phyloP scores from a whole-genome alignment of 805 yeast species.

The Saccharomycopsis schoenii region DNA sequence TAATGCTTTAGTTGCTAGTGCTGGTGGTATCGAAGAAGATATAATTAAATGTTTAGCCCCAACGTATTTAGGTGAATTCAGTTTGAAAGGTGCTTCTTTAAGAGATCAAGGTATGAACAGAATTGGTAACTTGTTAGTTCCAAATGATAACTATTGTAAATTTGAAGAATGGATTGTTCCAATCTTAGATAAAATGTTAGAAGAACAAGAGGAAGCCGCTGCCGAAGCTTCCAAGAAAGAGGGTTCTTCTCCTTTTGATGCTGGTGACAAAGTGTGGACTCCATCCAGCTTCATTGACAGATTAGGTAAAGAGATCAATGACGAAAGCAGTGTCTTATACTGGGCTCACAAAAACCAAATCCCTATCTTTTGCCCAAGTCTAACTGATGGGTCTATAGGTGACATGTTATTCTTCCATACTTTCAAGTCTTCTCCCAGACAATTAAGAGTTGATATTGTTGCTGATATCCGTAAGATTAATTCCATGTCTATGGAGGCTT shows the following conservation, averaged over 20 bases:
- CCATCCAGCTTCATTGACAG: slow-evolving; percentile 91
- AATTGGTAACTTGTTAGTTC: slow-evolving; percentile 93
- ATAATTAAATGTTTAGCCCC: slow-evolving; percentile 94
- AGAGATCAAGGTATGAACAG: slow-evolving; percentile 96
- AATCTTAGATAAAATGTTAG: slow-evolving; percentile 71
- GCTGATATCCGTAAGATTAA: slow-evolving; percentile 88
- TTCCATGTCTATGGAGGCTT: slow-evolving; percentile 91
- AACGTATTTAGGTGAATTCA: slow-evolving; percentile 87
- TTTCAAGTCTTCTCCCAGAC: slow-evolving; percentile 85
- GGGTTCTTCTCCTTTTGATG: slow-evolving; percentile 46
- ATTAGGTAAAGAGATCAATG: slow-evolving; percentile 88
- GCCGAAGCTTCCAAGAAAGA: slow-evolving; percentile 40
- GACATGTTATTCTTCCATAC: slow-evolving; percentile 99
- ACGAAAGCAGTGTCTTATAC: slow-evolving; percentile 85
- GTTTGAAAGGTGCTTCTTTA: slow-evolving; percentile 66
- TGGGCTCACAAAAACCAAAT: slow-evolving; percentile 98
- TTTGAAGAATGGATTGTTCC: slow-evolving; percentile 99
- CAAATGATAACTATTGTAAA: slow-evolving; percentile 94
- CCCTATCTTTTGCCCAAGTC: slow-evolving; percentile 94
- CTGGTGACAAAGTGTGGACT: slow-evolving; percentile 69
- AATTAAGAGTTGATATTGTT: slow-evolving; percentile 83
- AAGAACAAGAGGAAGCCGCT: slow-evolving; percentile 68
- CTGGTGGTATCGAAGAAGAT: slow-evolving; percentile 98
- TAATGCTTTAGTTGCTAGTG: slow-evolving; percentile 91
- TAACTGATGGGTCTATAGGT: slow-evolving; percentile 97